Conservation (phyloP, 805 yeast genomes). For the Schwanniomyces yamadae region DNA sequence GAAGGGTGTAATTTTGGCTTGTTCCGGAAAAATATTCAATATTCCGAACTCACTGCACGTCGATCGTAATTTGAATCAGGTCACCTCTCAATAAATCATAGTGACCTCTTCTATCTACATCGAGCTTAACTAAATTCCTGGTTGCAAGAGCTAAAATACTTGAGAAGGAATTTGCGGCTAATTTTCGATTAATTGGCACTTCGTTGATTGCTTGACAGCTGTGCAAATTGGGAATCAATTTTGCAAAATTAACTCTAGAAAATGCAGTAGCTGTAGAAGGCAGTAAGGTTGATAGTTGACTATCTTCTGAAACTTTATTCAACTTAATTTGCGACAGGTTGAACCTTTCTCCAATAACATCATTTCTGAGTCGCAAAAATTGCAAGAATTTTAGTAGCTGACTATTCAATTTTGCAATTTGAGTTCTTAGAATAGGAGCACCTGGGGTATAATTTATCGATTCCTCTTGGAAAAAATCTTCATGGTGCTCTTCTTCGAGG, state of each 20-base stretch:
- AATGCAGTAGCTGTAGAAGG: conserved; percentile 1
- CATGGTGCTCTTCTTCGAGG: conserved; percentile 1
- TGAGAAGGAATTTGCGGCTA: conserved; percentile 29
- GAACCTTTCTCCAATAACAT: conserved; percentile 6
- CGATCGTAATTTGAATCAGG: conserved; percentile 3
- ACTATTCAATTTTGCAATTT: conserved; percentile 3
- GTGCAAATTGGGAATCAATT: conserved; percentile 15
- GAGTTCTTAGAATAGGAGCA: conserved; percentile 6
- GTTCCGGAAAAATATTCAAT: no score
- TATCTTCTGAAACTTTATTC: neutral
- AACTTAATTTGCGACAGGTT: neutral
- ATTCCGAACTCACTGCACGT: no score
- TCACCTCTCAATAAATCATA: conserved; percentile 6
- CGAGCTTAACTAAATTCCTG: conserved; percentile 11
- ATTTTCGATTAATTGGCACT: conserved; percentile 15
- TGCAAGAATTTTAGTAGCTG: conserved; percentile 13
- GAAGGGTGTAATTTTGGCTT: no score
- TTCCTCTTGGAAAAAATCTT: conserved; percentile 6
- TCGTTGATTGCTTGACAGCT: conserved; percentile 4
- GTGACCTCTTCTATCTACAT: conserved; percentile 1
- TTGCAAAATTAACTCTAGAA: conserved; percentile 12
- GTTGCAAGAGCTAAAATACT: conserved; percentile 27
- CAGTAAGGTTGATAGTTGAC: conserved; percentile 1
- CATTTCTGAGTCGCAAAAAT: conserved; percentile 10
- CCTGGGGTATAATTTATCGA: conserved; percentile 9